Percentiles rank a stretch among this genome's conserved stretches.
phyloP scores from a whole-genome alignment of 208 protist genomes.

The Wallacemonas sp. region DNA sequence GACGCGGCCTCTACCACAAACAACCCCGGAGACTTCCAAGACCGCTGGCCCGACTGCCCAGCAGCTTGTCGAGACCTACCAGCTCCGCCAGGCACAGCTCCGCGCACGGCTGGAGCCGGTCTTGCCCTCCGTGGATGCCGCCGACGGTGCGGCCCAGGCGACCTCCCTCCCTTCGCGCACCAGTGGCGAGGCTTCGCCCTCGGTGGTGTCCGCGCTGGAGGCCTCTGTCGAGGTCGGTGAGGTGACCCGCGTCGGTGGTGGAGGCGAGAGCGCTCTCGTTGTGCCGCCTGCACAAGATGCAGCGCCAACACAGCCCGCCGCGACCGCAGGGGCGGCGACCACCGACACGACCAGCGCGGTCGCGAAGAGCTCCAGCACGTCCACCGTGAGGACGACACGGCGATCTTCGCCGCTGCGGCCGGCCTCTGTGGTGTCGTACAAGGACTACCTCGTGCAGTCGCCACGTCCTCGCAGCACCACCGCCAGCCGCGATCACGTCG shows the following conservation, averaged over 20 bases:
- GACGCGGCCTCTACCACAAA: background rate
- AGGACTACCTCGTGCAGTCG: constrained; percentile 7
- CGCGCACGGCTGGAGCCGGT: background rate
- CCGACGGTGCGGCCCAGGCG: too few species aligned
- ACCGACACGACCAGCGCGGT: too few species aligned
- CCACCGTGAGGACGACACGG: too few species aligned
- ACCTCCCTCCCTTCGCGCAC: too few species aligned
- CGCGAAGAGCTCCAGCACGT: too few species aligned
- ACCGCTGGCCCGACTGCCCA: background rate
- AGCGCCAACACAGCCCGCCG: too few species aligned
- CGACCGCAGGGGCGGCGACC: too few species aligned
- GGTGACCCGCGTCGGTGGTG: background rate
- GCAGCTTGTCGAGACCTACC: constrained; percentile 2
- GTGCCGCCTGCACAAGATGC: too few species aligned
- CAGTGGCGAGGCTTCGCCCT: too few species aligned
- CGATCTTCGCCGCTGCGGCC: background rate
- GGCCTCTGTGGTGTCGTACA: background rate
- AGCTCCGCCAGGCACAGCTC: background rate
- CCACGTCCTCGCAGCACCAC: constrained; percentile 12
- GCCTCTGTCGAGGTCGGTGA: background rate
- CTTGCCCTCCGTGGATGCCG: too few species aligned
- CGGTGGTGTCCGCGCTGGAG: too few species aligned
- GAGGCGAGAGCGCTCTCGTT: too few species aligned
- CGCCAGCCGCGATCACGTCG: background rate
- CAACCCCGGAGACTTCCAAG: background rate